These are phyloP conservation scores for Dendrobium catenatum DNA, from an alignment of 106 monocot genomes.

Conservation along the genomic window DNA sequence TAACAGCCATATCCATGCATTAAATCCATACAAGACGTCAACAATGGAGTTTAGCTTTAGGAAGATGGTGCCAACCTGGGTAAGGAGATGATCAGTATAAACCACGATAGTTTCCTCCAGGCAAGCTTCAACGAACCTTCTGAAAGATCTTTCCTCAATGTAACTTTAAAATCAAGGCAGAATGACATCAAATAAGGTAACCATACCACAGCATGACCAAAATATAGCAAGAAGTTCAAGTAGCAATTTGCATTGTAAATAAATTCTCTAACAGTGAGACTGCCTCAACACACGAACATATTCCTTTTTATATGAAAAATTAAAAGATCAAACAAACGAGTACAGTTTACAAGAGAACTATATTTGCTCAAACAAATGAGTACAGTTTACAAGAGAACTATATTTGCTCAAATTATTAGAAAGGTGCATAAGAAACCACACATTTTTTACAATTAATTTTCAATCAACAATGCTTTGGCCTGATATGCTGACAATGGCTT, in stretches of 20 bases:
- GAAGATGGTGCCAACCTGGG: conserved; percentile 38
- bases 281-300: no score
- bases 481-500: no score
- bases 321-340: neutral
- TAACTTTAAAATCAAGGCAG: conserved; percentile 36
- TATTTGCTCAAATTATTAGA: neutral
- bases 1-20: neutral
- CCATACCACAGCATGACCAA: no score
- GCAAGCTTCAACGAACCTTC: conserved; percentile 92
- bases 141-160: conserved; percentile 95
- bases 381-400: neutral
- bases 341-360: neutral
- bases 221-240: no score
- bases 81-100: conserved; percentile 92
- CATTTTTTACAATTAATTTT: no score
- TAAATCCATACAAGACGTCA: neutral
- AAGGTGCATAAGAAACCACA: no score
- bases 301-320: no score
- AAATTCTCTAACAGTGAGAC: no score
- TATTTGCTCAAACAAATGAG: neutral
- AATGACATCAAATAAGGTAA: neutral
- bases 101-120: conserved; percentile 86
- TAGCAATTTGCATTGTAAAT: no score
- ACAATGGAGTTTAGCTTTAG: neutral
- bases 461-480: no score